phyloP scores from a whole-genome alignment of 768 basidiomycete species.

The Gloeopeniophorella convolvens region DNA sequence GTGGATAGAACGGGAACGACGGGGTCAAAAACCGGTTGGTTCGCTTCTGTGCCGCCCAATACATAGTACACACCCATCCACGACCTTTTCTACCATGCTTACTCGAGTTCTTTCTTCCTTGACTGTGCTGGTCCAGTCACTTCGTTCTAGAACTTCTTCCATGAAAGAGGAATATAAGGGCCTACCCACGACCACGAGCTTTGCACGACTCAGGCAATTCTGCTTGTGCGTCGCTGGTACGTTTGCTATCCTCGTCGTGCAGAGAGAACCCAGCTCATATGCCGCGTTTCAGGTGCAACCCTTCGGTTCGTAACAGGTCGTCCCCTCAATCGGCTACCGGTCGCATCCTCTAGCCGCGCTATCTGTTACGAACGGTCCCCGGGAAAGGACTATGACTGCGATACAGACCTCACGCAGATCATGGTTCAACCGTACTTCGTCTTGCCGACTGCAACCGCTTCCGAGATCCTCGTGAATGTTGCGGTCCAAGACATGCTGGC shows the following conservation, averaged over 20 bases:
- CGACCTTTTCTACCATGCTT: no score
- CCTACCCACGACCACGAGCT: no score
- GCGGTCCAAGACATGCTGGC: slow-evolving; percentile 10
- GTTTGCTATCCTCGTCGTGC: neutral
- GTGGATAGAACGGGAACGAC: no score
- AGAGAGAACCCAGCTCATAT: neutral
- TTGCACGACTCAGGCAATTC: neutral
- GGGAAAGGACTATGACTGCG: no score
- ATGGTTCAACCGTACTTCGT: slow-evolving; percentile 8
- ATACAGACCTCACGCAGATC: neutral
- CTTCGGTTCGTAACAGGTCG: neutral
- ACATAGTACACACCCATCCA: no score
- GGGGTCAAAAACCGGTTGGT: no score
- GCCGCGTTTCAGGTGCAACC: neutral
- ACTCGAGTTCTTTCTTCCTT: no score
- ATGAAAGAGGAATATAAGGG: no score
- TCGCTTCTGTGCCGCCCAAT: no score
- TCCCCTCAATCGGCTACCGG: neutral
- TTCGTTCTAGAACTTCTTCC: neutral
- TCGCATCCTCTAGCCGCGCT: neutral
- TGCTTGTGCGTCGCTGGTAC: slow-evolving; percentile 1
- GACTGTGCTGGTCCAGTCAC: slow-evolving; percentile 8
- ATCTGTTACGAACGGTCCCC: neutral
- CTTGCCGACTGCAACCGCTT: slow-evolving; percentile 11
- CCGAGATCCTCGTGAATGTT: slow-evolving; percentile 9